Evolutionary conservation across 352 stramenopile genomes (phyloP).

Genomic region (Phytopythium helicoides): DNA sequence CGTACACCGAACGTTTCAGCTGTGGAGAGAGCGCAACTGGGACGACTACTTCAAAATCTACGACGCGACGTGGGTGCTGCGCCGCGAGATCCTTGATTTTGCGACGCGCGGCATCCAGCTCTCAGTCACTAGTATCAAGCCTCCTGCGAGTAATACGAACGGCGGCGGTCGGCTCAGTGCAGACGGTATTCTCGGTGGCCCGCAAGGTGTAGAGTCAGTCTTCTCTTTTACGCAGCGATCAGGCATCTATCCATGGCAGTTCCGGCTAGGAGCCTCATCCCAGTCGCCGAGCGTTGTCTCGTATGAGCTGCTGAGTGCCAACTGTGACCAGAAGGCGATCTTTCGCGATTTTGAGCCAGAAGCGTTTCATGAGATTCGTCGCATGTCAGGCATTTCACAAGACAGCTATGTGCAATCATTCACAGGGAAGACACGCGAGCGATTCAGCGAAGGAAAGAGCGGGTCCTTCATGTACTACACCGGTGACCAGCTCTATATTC

Average conservation of each 20-base stretch:
- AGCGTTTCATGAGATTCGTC: conserved; percentile 79
- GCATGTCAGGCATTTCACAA: conserved; percentile 73
- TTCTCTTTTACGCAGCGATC: conserved; percentile 69
- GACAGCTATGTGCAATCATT: conserved; percentile 81
- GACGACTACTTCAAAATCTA: conserved; percentile 87
- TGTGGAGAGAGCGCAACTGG: conserved; percentile 82
- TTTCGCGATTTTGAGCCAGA: conserved; percentile 85
- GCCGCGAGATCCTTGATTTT: conserved; percentile 82
- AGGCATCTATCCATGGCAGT: conserved; percentile 64
- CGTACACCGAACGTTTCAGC: conserved; percentile 53
- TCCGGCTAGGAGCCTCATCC: conserved; percentile 39
- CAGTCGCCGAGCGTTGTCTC: conserved; percentile 55
- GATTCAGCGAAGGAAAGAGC: conserved; percentile 89
- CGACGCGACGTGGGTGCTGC: conserved; percentile 80
- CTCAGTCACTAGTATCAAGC: conserved; percentile 29
- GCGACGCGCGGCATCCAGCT: conserved; percentile 79
- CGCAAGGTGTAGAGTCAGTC: conserved; percentile 36
- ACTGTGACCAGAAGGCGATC: conserved; percentile 57
- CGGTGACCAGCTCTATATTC: conserved; percentile 84
- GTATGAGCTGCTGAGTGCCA: conserved; percentile 70
- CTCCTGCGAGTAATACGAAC: conserved; percentile 30
- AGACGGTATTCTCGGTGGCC: conserved; percentile 5
- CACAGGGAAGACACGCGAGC: conserved; percentile 70
- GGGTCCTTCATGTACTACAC: conserved; percentile 90
- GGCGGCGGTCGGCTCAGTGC: neutral